Evolutionary conservation across 805 yeast genomes (phyloP), one percentile per base, ranked within the genome.

Genomic region (Ascoidea tarda): DNA sequence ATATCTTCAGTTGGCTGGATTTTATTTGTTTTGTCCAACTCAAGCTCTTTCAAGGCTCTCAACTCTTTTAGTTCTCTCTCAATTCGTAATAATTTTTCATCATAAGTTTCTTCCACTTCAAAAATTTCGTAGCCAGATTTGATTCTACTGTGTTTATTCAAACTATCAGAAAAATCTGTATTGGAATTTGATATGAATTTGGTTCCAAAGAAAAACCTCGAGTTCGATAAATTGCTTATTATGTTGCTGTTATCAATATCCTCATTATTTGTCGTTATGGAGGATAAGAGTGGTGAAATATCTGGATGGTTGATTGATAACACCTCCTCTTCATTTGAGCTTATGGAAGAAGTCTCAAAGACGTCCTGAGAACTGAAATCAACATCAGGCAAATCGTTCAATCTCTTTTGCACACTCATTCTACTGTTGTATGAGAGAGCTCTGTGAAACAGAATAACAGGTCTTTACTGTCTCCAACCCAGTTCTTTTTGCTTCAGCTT

Each of bases 1-100:
- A 54, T 48, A 46, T 57, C 55, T 32, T 50, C 58, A 6, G 49
- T 51, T 16, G 57, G 55, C 50, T 57, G 52, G 46, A 52, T 47
- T 50, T 57, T 50, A 12, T 52, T 51, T 48, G 51, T 54, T 16
- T 8, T 28, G 6, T 28, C 33, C 4, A 14, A 38, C 8, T 38
- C 14, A 10, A 38, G 8, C 14, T 38, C 44, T 38, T 38, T 38
- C 14, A 38, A 38, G 14, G 44, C 44, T 4, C 14, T 48, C 50
- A 56, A 38, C 46, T 56, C 55, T 38, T 56, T 53, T 8, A 56
- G 38, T 49, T 56, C 58, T n/a, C 46, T 8, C 28, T 49, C 31
- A 10, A 56, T 56, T 33, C 58, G 21, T 16, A 45, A 49, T n/a
- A 56, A 46, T 46, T 54, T 54, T 49, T 32, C 42, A 5, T 52